Evolutionary conservation across 148 eudicot genomes (phyloP), one percentile per base, ranked within the genome.

Genomic region (Heliosperma pusillum): DNA sequence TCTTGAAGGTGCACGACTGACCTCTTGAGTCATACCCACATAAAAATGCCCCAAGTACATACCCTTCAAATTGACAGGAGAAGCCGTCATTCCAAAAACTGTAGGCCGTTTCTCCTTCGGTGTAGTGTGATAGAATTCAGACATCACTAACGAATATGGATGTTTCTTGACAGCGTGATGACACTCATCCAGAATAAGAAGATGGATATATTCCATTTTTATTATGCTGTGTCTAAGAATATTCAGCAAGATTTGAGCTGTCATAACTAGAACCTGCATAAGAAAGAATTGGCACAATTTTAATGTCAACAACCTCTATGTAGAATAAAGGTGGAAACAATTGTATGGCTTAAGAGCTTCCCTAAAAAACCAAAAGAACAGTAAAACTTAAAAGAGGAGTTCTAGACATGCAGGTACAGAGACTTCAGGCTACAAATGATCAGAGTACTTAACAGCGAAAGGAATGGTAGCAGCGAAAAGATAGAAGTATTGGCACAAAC

Each of bases 141-240:
- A 95, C 99, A 95, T 95, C 74, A 95, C 97, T 50, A 95, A 78
- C 58, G 99, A 95, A 83, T 92, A 95, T n/a, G 99, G 99, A 88
- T 95, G 99, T 77, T 95, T 95, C 86, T 95, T 95, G 81, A 95
- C 97, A 77, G 99, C 99, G 89, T 95, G 99, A 84, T 95, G 99
- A 73, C 99, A 95, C 83, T 95, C 99, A 77, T 95, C 99, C 86
- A 95, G 82, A 81, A 95, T 90, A 71, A 95, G 93, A 65, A 95
- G 92, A 87, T 90, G 83, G 44, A 95, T 92, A 50, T 84, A 83
- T 76, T 95, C 99, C 99, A 95, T 95, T 82, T 88, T 95, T 59
- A 95, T 85, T 78, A 95, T 95, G 85, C 99, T 95, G 75, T 95
- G 99, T 74, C 99, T 92, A 30, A 92, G 89, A 80, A 95, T 95